Evolutionary conservation across 2,329 filamentous ascomycete genomes (phyloP), one percentile per base, ranked within the genome.

Genomic region (Pseudogymnoascus sp.): DNA sequence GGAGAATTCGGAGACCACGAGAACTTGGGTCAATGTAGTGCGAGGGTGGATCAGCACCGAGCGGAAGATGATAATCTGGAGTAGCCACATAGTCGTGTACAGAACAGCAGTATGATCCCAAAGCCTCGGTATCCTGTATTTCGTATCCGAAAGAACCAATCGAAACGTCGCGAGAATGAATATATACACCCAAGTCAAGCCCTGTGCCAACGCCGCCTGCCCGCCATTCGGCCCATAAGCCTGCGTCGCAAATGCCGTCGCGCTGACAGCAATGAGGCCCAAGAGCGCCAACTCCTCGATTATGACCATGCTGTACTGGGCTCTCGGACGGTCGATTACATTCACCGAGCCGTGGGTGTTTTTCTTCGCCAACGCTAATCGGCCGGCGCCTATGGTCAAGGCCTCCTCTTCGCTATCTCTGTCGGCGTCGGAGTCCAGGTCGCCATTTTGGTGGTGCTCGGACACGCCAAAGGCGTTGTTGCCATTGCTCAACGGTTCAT

Each of bases 31-130:
- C 39, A 86, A 74, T 61, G 73, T 75, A 6, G 89, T 90, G 59
- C 79, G 80, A 0, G 91, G 88, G 73, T 94, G 88, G 65, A 97
- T 86, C 63, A 97, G 76, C 60, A 84, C 87, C 2, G 93, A 96
- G 63, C 94, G 91, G 78, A 97, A 94, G 5, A 93, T 76, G 67
- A 91, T 79, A 23, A 93, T 66, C 7, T 82, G 81, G 70, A 92
- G 87, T 4, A 94, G 71, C 91, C 93, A 99, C 73, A 92, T 88
- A 61, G 86, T 78, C 62, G 84, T 82, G 75, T 99, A 99, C 61
- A 99, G 85, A 66, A 82, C 77, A 19, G 91, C 89, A 0, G 94
- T 97, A 75, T 99, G 94, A 72, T 93, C 92, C 94, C 94, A 99
- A 7, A 97, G 78, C 63, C 83, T 81, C 7, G 89, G 87, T 12